Evolutionary conservation across 202 grass and related monocot species (phyloP), one percentile per base, ranked within the genome.

Genomic region (Zizania palustris): DNA sequence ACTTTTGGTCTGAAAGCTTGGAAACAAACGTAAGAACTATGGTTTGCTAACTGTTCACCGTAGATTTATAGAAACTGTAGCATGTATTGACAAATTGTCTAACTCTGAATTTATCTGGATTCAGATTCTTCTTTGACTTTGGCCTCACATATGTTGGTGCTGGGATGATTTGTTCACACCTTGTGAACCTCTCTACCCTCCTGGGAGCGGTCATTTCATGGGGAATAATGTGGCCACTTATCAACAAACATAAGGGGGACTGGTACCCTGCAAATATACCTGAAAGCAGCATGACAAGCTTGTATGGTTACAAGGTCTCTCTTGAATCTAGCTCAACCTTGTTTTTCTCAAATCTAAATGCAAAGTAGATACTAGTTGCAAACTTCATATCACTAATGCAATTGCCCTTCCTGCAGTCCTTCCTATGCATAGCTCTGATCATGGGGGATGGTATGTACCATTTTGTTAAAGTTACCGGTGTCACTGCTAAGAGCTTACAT

Each of bases 51-150:
- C 50, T 78, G 37, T 37, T 79, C 61, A 35, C 18, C 37, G 55
- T 5, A 33, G 50, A 36, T 81, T 33, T 68, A 6, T 7, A 8
- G 16, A 55, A 41, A 59, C 44, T 35, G 16, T n/a, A 45, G 13
- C 4, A 15, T 22, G 6, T 6, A n/a, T 16, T 7, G 45, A 41
- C 8, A 5, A 43, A 59, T 5, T 71, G 6, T 68, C 39, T 76
- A 38, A 76, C 9, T 57, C 11, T 14, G 41, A 3, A 5, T 61
- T 85, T 88, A 4, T 86, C 76, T 59, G 19, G 40, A 3, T 49
- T 35, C 81, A 97, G 93, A 16, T 97, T 97, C 85, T 97, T 84
- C 73, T 97, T 97, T 50, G 93, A 97, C 73, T 97, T 89, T 53
- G 93, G 93, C 64, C 42, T 91, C 9, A 97, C 90, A 39, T 97